phyloP scores from a whole-genome alignment of 2,329 filamentous ascomycete genomes.

The Diaporthe destruens region DNA sequence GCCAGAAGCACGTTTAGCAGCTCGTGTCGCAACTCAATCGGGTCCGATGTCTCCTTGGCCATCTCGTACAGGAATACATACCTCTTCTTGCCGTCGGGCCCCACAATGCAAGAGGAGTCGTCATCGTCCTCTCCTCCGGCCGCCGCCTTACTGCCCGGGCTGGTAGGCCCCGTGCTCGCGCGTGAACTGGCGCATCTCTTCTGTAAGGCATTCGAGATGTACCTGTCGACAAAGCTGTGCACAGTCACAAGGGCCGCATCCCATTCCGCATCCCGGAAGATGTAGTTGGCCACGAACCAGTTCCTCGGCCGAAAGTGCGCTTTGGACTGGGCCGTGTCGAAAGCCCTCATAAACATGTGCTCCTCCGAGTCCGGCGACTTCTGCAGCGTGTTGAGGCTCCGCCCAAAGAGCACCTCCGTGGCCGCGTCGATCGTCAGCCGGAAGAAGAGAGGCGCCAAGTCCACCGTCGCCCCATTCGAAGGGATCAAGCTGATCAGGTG shows the following conservation, averaged over 20 bases:
- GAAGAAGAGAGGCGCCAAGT: constrained; percentile 31
- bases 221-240: constrained; percentile 28
- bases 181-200: constrained; percentile 24
- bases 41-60: constrained; percentile 50
- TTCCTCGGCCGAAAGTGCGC: constrained; percentile 21
- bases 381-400: constrained; percentile 27
- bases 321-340: constrained; percentile 23
- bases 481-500: constrained; percentile 32
- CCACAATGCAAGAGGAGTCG: neutral
- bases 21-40: constrained; percentile 41
- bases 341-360: constrained; percentile 27
- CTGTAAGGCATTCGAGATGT: constrained; percentile 28
- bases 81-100: constrained; percentile 18
- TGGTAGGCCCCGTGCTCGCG: constrained; percentile 15
- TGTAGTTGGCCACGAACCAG: constrained; percentile 28
- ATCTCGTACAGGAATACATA: constrained; percentile 39
- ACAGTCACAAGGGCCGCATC: constrained; percentile 29
- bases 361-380: constrained; percentile 21
- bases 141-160: constrained; percentile 2
- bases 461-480: constrained; percentile 25
- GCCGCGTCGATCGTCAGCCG: constrained; percentile 20
- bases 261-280: constrained; percentile 24
- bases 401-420: constrained; percentile 25
- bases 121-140: neutral
- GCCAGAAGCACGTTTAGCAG: constrained; percentile 51